These are phyloP conservation scores for Starmerella vaccinii DNA, from an alignment of 805 yeast genomes.

Conservation along the genomic window DNA sequence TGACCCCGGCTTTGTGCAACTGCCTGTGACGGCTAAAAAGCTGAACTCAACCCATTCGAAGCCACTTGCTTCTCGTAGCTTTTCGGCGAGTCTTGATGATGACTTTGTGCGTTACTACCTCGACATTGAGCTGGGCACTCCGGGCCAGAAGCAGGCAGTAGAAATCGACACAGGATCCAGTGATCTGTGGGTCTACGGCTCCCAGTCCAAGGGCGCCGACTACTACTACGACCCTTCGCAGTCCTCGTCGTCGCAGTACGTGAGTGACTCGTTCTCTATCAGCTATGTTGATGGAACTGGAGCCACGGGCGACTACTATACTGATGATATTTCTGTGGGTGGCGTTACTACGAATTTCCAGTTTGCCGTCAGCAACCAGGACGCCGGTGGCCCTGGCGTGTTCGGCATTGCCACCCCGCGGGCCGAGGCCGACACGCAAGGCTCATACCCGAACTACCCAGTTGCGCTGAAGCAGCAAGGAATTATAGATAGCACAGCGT, in stretches of 20 bases:
- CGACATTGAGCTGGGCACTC: slow-evolving; percentile 38
- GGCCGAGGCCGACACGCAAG: slow-evolving; percentile 24
- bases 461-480: slow-evolving; percentile 31
- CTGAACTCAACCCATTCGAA: background rate
- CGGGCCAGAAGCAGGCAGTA: slow-evolving; percentile 41
- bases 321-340: slow-evolving; percentile 47
- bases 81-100: background rate
- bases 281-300: slow-evolving; percentile 11
- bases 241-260: slow-evolving; percentile 21
- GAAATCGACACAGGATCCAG: slow-evolving; percentile 61
- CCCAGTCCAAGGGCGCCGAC: background rate
- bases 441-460: slow-evolving; percentile 25
- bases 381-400: background rate
- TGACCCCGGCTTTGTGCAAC: background rate
- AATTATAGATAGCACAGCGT: slow-evolving; percentile 32
- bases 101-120: slow-evolving; percentile 3
- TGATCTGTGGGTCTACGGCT: slow-evolving; percentile 50
- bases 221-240: slow-evolving; percentile 24
- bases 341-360: slow-evolving; percentile 33
- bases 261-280: background rate
- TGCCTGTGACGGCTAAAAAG: background rate
- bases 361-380: background rate
- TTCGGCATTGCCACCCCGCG: slow-evolving; percentile 25
- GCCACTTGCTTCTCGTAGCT: background rate
- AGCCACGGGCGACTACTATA: slow-evolving; percentile 47